These are phyloP conservation scores for Thermothielavioides terrestris DNA, from an alignment of 495 filamentous ascomycete genomes.

Conservation along the genomic window DNA sequence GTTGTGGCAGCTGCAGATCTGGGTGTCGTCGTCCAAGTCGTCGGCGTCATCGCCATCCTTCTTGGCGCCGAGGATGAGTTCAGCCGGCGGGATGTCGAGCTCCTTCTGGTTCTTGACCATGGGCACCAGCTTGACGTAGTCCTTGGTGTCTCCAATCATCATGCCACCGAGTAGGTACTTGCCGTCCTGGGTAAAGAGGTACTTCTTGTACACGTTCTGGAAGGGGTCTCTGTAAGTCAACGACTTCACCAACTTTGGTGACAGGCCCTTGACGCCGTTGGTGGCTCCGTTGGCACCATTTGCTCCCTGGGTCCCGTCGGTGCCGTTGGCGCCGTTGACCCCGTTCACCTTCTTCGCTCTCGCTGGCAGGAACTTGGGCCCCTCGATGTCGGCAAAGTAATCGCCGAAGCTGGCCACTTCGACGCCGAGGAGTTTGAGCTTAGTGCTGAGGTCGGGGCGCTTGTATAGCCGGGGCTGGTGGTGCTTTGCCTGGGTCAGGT, in stretches of 20 bases:
- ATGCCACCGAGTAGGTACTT: conserved; percentile 92
- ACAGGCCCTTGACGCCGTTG: conserved; percentile 35
- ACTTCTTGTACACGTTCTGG: conserved; percentile 93
- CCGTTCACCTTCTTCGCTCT: conserved; percentile 29
- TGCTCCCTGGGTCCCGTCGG: conserved; percentile 35
- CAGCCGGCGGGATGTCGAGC: conserved; percentile 72
- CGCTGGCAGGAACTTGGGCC: conserved; percentile 64
- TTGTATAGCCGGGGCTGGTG: conserved; percentile 67
- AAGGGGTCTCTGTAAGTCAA: conserved; percentile 93
- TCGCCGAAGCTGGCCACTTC: conserved; percentile 95
- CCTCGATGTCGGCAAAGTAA: conserved; percentile 90
- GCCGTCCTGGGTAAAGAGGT: conserved; percentile 84
- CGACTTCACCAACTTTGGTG: conserved; percentile 63
- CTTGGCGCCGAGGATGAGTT: conserved; percentile 81
- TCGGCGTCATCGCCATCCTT: conserved; percentile 58
- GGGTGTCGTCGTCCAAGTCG: conserved; percentile 65
- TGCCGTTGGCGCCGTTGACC: conserved; percentile 46
- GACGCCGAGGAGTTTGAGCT: conserved; percentile 85
- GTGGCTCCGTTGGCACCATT: conserved; percentile 34
- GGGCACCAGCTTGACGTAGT: conserved; percentile 92
- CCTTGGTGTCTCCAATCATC: conserved; percentile 96
- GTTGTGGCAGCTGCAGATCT: conserved; percentile 95
- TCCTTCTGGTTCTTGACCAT: conserved; percentile 83
- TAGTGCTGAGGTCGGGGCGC: conserved; percentile 85
- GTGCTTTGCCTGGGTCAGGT: conserved; percentile 73